Evolutionary conservation across 2,329 filamentous ascomycete species (phyloP).

Genomic region (Fusarium globosum): DNA sequence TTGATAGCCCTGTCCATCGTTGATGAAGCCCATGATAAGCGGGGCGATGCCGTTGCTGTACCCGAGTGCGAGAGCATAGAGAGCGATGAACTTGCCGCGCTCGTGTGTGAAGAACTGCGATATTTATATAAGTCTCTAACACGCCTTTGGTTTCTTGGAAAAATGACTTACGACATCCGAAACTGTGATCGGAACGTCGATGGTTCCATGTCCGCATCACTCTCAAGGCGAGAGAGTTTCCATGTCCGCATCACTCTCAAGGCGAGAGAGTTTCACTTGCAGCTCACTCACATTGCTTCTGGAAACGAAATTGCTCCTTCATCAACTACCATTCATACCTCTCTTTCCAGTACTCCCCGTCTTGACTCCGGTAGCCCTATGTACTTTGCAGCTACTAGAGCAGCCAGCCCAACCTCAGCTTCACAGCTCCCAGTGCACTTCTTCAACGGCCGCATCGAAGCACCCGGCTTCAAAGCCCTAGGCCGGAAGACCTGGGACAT

Average conservation of each 20-base stretch:
- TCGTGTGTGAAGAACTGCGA: not conserved
- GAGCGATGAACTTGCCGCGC: not conserved
- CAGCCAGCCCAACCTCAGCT: not conserved
- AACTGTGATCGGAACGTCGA: not conserved
- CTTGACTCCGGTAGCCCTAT: not conserved
- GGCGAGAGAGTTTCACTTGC: rapidly evolving
- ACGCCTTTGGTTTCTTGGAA: rapidly evolving
- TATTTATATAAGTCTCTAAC: rapidly evolving
- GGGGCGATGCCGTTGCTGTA: not conserved
- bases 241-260: not conserved
- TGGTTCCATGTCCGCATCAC: not conserved
- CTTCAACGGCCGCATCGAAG: not conserved
- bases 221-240: rapidly evolving
- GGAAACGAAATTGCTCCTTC: not conserved
- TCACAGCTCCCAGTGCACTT: not conserved
- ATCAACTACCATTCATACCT: rapidly evolving
- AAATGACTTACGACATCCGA: not conserved
- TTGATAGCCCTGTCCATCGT: not conserved
- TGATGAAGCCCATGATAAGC: not conserved
- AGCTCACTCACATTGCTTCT: not conserved
- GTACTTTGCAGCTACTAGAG: not conserved
- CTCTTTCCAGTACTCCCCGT: not conserved
- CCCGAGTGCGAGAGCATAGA: not conserved
- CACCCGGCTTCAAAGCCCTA: not conserved
- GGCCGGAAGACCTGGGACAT: not conserved